Evolutionary conservation across 257 asterid genomes (phyloP).

Genomic region (Cynanchum wilfordii): DNA sequence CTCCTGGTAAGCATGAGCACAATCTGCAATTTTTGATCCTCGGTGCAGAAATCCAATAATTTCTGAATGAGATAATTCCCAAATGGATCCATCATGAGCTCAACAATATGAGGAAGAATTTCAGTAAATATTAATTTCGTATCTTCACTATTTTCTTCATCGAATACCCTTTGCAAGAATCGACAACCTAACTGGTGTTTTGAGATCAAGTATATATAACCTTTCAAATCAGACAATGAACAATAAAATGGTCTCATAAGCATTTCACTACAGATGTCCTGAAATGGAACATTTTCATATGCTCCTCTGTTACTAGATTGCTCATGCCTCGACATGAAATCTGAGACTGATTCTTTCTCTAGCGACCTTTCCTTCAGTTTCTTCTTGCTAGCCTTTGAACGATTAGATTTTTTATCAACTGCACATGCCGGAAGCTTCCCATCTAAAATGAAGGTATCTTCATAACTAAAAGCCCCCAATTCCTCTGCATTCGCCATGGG

Average conservation of each 20-base stretch:
- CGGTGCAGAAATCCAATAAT: conserved; percentile 36
- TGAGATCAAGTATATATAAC: conserved; percentile 23
- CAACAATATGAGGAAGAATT: conserved; percentile 27
- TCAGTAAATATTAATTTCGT: conserved; percentile 28
- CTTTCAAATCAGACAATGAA: conserved; percentile 20
- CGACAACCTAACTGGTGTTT: conserved; percentile 45
- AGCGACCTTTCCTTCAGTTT: conserved; percentile 11
- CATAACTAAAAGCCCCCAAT: conserved; percentile 5
- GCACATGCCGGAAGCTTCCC: conserved; percentile 18
- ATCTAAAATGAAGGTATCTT: conserved; percentile 20
- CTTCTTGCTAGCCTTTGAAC: conserved; percentile 23
- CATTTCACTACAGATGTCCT: background rate
- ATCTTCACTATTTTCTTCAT: conserved; percentile 34
- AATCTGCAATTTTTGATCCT: conserved; percentile 33
- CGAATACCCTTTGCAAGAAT: conserved; percentile 29
- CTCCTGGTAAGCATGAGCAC: conserved; percentile 28
- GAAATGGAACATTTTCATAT: conserved; percentile 5
- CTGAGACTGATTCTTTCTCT: conserved; percentile 12
- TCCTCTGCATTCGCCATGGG: conserved; percentile 14
- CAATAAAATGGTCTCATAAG: background rate
- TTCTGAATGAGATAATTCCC: conserved; percentile 41
- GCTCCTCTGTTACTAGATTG: background rate
- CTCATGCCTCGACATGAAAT: background rate
- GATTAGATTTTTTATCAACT: conserved; percentile 18
- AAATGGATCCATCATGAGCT: conserved; percentile 38